Base-by-base conservation (phyloP, 2,329 filamentous ascomycete species). In the Penicillium sp. region DNA sequence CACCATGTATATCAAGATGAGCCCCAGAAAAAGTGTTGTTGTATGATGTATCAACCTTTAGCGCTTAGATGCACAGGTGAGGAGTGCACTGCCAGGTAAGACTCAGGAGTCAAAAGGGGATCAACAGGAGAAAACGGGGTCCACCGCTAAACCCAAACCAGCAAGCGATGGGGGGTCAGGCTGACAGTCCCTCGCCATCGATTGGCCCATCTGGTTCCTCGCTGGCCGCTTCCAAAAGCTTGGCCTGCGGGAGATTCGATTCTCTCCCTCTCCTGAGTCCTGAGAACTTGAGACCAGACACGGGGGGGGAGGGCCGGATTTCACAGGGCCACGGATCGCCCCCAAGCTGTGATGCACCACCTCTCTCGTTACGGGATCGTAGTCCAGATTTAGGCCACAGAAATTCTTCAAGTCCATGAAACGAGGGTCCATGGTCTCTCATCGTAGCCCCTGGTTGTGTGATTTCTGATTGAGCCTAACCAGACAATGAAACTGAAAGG, bases 141-240 rank as follows among this genome's bases (percentile, higher is more conserved):
- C 30, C 37, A 53, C 53, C 26, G 35, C 58, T 61, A 59, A 53
- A 40, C 62, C 40, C 19, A 4, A 61, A 58, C 4, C 1, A 30
- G 55, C 7, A 51, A 51, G 37, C 9, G 30, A 63, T 47, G 26
- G 50, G 50, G 53, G 38, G n/a, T 49, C 40, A 47, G n/a, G 22
- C 8, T 59, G 53, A 57, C 44, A 15, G 26, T 53, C 2, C 3
- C 8, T 15, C 9, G 3, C n/a, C 24, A 10, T 12, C 40, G 19
- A 53, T 59, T 61, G 59, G 51, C 42, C 24, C 13, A 9, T 45
- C 4, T 12, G n/a, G 33, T 40, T 17, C 54, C 28, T 35, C 33
- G 33, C 56, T 45, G 40, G 10, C 49, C 45, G 47, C 44, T 53
- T 53, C 19, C 22, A 64, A 64, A 65, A 66, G 65, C 63, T 66